These are phyloP conservation scores for Fagus crenata DNA, from an alignment of 306 rosid genomes.

Conservation along the genomic window DNA sequence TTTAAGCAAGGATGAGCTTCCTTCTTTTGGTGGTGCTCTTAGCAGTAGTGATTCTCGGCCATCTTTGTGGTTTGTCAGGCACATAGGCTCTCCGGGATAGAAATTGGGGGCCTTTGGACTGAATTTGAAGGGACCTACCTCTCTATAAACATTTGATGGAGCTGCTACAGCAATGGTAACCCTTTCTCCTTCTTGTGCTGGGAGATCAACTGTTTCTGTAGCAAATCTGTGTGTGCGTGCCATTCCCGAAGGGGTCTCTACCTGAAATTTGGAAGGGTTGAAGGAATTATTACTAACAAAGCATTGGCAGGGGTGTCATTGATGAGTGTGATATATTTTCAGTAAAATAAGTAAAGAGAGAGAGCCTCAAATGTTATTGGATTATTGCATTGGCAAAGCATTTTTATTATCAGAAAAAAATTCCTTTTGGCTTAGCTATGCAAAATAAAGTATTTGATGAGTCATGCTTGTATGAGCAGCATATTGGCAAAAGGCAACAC, in stretches of 20 bases:
- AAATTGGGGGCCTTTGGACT: slow-evolving; percentile 76
- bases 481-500: neutral
- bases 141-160: slow-evolving; percentile 73
- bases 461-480: neutral
- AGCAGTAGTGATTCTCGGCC: slow-evolving; percentile 82
- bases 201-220: slow-evolving; percentile 88
- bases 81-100: slow-evolving; percentile 87
- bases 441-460: neutral
- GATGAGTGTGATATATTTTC: slow-evolving; percentile 11
- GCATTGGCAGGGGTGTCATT: slow-evolving; percentile 9
- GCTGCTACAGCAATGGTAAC: slow-evolving; percentile 88
- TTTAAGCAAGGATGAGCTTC: slow-evolving; percentile 52
- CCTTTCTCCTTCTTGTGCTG: slow-evolving; percentile 93
- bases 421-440: neutral
- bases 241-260: slow-evolving; percentile 84
- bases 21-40: slow-evolving; percentile 77
- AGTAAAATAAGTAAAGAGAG: neutral
- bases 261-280: slow-evolving; percentile 44
- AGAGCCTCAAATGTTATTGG: neutral
- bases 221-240: slow-evolving; percentile 96
- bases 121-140: slow-evolving; percentile 77
- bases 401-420: neutral
- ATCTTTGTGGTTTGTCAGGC: slow-evolving; percentile 90
- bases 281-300: neutral
- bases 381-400: neutral